phyloP scores from a whole-genome alignment of 306 rosid genomes.

The Biancaea sappan region DNA sequence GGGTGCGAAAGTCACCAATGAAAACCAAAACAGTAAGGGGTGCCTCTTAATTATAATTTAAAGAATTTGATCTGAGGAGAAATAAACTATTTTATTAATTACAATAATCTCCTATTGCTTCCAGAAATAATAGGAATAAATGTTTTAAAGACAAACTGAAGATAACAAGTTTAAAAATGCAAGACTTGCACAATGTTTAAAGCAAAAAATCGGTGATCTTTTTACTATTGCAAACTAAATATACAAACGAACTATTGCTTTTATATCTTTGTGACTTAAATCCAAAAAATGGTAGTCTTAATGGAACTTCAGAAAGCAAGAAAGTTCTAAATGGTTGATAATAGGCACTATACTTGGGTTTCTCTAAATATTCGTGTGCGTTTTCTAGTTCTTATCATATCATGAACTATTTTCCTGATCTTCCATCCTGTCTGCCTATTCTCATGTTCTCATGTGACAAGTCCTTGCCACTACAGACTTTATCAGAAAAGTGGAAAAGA shows the following conservation, averaged over 20 bases:
- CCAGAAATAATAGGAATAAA: not conserved
- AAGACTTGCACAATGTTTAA: slow-evolving; percentile 1
- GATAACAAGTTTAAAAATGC: not conserved
- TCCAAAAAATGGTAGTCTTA: not conserved
- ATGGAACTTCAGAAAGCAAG: not conserved
- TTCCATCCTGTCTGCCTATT: slow-evolving; percentile 1
- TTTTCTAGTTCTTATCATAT: slow-evolving; percentile 21
- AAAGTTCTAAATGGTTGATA: slow-evolving; percentile 7
- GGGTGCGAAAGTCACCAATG: not conserved
- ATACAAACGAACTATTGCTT: slow-evolving; percentile 21
- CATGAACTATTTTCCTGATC: slow-evolving; percentile 23
- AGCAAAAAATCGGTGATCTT: not conserved
- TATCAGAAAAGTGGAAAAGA: not conserved
- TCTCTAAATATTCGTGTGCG: slow-evolving; percentile 9
- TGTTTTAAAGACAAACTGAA: slow-evolving; percentile 6
- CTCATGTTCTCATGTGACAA: slow-evolving; percentile 11
- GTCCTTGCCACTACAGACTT: slow-evolving; percentile 15
- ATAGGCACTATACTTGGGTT: not conserved
- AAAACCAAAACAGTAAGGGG: slow-evolving; percentile 4
- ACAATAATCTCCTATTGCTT: not conserved
- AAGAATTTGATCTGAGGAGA: not conserved
- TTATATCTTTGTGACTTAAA: slow-evolving; percentile 4
- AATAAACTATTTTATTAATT: not conserved
- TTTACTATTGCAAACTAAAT: not conserved
- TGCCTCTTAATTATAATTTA: slow-evolving; percentile 16